Evolutionary conservation across 176 grass and related monocot species (phyloP).

Genomic region (Oryza nivara): DNA sequence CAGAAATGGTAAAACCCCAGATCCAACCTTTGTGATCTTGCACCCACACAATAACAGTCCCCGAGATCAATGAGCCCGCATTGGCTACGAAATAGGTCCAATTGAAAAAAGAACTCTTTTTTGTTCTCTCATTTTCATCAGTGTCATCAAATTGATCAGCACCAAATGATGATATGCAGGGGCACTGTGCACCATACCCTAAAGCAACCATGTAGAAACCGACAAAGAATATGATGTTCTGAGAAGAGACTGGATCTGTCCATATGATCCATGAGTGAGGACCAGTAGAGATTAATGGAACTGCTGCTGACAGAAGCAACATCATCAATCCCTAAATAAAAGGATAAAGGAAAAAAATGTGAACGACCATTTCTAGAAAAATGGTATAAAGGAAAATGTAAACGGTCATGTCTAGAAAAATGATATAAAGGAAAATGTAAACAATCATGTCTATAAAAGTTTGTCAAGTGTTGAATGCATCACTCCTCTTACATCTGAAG

Average conservation of each 20-base stretch:
- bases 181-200: conserved; percentile 64
- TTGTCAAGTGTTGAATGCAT: background rate
- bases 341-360: background rate
- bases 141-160: conserved; percentile 92
- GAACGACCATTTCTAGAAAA: background rate
- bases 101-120: conserved; percentile 86
- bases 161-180: conserved; percentile 78
- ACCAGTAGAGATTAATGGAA: conserved; percentile 42
- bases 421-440: background rate
- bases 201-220: conserved; percentile 85
- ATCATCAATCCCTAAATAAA: conserved; percentile 63
- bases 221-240: conserved; percentile 60
- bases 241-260: conserved; percentile 49
- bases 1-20: conserved; percentile 64
- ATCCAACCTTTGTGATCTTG: conserved; percentile 82
- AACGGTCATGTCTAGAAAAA: background rate
- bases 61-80: conserved; percentile 64
- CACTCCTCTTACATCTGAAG: background rate
- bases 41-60: conserved; percentile 73
- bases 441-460: background rate
- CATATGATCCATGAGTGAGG: conserved; percentile 41
- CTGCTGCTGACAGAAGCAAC: conserved; percentile 68
- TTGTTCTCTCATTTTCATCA: conserved; percentile 55
- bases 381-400: background rate
- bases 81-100: conserved; percentile 76